Conservation (phyloP, 2,329 filamentous ascomycete genomes). For the Rhexocercosporidium sp. region DNA sequence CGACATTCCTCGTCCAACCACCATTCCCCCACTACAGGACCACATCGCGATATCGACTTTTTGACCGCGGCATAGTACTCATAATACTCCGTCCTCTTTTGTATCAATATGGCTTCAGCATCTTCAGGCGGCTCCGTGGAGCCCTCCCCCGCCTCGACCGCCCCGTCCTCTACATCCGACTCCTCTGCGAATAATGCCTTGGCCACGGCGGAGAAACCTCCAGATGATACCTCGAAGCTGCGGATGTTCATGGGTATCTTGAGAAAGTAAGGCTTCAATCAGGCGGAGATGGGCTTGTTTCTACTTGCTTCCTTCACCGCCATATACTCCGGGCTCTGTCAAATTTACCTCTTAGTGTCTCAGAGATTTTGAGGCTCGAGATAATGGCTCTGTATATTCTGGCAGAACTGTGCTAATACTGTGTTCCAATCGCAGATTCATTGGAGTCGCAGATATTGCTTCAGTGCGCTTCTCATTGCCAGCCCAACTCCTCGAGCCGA, state of each 20-base stretch:
- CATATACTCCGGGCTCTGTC: conserved; percentile 14
- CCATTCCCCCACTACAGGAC: conserved; percentile 9
- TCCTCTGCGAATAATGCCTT: conserved; percentile 22
- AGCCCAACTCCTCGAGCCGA: conserved; percentile 93
- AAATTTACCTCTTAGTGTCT: conserved; percentile 14
- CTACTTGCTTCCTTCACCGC: conserved; percentile 23
- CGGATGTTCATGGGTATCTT: conserved; percentile 87
- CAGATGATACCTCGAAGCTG: conserved; percentile 86
- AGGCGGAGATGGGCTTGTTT: background rate
- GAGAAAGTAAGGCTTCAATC: conserved; percentile 69
- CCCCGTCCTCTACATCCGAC: conserved; percentile 36
- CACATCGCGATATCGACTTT: background rate
- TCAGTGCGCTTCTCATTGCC: conserved; percentile 95
- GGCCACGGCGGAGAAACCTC: conserved; percentile 55
- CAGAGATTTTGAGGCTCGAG: conserved; percentile 5
- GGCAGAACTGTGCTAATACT: conserved; percentile 19
- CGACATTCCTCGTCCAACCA: background rate
- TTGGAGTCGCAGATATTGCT: conserved; percentile 94
- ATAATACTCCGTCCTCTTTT: background rate
- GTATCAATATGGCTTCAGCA: conserved; percentile 37
- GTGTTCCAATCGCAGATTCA: conserved; percentile 67
- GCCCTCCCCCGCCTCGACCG: conserved; percentile 36
- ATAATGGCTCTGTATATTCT: conserved; percentile 12
- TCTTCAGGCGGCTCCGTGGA: conserved; percentile 37
- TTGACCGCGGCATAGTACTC: background rate